Evolutionary conservation across 805 yeast genomes (phyloP).

Genomic region (Sugiyamaella marilandica): DNA sequence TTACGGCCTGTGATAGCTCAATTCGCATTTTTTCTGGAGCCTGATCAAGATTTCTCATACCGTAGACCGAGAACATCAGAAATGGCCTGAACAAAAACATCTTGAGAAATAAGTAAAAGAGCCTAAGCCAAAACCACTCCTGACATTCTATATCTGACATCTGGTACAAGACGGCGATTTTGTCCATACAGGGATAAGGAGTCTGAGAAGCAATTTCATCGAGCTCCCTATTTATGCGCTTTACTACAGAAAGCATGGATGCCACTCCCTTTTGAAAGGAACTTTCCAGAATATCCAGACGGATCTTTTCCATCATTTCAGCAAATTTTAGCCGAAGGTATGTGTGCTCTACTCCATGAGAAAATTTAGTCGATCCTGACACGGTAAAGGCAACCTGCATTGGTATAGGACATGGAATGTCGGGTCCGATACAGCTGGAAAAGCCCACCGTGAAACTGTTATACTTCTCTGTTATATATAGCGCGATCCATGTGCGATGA

Average conservation of each 20-base stretch:
- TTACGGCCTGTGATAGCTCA: slow-evolving; percentile 1
- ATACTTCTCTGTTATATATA: slow-evolving; percentile 10
- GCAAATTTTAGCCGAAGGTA: slow-evolving; percentile 3
- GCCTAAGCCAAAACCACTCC: slow-evolving; percentile 15
- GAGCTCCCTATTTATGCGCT: slow-evolving; percentile 5
- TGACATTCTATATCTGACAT: slow-evolving; percentile 12
- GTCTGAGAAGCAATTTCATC: slow-evolving; percentile 5
- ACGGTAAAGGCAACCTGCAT: not conserved
- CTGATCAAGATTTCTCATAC: not conserved
- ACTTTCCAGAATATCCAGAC: slow-evolving; percentile 1
- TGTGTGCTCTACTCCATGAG: slow-evolving; percentile 4
- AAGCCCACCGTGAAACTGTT: slow-evolving; percentile 8
- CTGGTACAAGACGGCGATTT: slow-evolving; percentile 1
- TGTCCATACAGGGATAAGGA: slow-evolving; percentile 8
- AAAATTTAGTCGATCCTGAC: not conserved
- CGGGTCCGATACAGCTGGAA: slow-evolving; percentile 10
- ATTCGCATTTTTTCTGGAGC: not conserved
- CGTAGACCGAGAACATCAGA: slow-evolving; percentile 10
- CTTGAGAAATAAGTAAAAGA: slow-evolving; percentile 6
- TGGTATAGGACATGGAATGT: not conserved
- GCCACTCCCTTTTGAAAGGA: slow-evolving; percentile 2
- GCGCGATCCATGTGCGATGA: slow-evolving; percentile 6
- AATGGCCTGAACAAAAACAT: slow-evolving; percentile 12
- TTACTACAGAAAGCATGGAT: slow-evolving; percentile 2
- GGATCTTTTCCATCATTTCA: slow-evolving; percentile 3